Evolutionary conservation across 305 asterid genomes (phyloP), one percentile per base, ranked within the genome.

Genomic region (Fraxinus floribunda): DNA sequence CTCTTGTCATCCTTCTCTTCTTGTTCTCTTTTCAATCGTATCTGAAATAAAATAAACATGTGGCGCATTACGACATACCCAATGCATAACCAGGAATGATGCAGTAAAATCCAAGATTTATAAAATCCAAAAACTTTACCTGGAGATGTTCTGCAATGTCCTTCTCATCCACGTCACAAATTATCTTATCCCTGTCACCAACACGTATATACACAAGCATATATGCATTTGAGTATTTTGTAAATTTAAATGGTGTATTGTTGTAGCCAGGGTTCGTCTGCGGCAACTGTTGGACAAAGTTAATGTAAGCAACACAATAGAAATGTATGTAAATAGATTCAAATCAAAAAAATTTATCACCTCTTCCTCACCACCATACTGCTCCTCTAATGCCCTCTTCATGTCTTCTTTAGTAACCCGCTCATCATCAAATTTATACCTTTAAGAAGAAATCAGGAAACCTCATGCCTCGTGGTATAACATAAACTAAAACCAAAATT

Each of bases 1-100:
- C 94, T 92, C 91, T 93, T 93, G 86, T 94, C 97, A 89, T 96
- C 99, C 87, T 92, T 92, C 78, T 92, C 95, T 85, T 90, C 97
- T 79, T 91, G 95, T 84, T 91, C 95, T 84, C 90, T 92, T 88
- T 84, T 86, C 81, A 86, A 79, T 75, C 89, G 79, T 80, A 76
- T 71, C 89, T 86, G 84, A 57, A 82, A 76, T 75, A 76, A 22
- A 55, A 30, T 20, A 44, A 78, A 24, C 41, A 36, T 68, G 68
- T 44, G 24, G 55, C 16, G 52, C n/a, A 32, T 77, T 34, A 62
- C 34, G 39, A 13, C 60, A 66, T n/a, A 34, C 36, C 11, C 76
- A 72, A n/a, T 64, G 32, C 66, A 79, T 24, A 32, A 10, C 72
- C 41, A 80, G 70, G 9, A 46, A 73, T 29, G 39, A 70, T 16